Conservation (phyloP, 2,329 filamentous ascomycete genomes). For the Colletotrichum orchidophilum region DNA sequence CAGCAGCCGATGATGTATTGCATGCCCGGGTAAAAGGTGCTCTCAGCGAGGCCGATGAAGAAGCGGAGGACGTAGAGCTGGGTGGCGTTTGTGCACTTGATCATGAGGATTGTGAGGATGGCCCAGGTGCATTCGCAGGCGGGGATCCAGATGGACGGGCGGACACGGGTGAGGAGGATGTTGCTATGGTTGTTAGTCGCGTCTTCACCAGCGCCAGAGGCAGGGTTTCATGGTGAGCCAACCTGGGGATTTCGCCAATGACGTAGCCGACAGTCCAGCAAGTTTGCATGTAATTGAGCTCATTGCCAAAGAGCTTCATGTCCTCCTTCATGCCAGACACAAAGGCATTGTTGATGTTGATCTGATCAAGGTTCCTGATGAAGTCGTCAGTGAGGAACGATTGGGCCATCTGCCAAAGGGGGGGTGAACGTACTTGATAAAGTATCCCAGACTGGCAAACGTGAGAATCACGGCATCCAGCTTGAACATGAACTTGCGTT, state of each 20-base stretch:
- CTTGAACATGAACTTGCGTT: constrained; percentile 52
- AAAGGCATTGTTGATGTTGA: constrained; percentile 47
- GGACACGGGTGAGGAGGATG: constrained; percentile 43
- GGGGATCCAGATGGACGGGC: constrained; percentile 44
- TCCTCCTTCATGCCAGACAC: constrained; percentile 41
- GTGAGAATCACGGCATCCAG: constrained; percentile 50
- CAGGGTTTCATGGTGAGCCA: background rate
- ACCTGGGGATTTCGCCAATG: constrained; percentile 41
- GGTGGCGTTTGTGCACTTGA: constrained; percentile 47
- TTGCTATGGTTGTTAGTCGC: constrained; percentile 38
- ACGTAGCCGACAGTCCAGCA: constrained; percentile 40
- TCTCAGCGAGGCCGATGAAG: constrained; percentile 43
- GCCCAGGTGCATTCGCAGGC: constrained; percentile 43
- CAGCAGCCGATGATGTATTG: constrained; percentile 41
- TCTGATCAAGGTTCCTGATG: constrained; percentile 39
- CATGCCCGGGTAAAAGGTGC: constrained; percentile 39
- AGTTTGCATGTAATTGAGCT: constrained; percentile 41
- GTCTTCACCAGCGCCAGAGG: background rate
- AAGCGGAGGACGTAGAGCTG: constrained; percentile 42
- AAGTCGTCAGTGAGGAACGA: background rate
- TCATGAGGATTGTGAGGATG: constrained; percentile 44
- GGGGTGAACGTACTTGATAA: constrained; percentile 36
- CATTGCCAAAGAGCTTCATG: constrained; percentile 39
- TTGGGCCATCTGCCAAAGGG: background rate
- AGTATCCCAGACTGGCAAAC: constrained; percentile 42